These are phyloP conservation scores for Canna indica DNA, from an alignment of 176 grass and related monocot species.

Conservation along the genomic window DNA sequence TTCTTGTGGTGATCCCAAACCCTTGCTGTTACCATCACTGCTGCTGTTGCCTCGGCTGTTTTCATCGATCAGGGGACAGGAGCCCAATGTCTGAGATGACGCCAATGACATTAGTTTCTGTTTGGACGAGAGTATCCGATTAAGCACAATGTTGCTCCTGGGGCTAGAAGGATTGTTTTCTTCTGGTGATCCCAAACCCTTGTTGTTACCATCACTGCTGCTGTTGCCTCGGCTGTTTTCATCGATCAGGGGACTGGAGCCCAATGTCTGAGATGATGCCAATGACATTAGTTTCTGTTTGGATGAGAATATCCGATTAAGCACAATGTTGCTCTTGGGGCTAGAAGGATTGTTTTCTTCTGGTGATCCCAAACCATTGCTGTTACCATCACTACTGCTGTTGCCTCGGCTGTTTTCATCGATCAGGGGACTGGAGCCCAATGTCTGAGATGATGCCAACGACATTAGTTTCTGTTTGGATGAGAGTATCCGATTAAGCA, in stretches of 20 bases:
- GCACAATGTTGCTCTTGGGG: slow-evolving; percentile 34
- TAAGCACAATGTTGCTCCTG: slow-evolving; percentile 27
- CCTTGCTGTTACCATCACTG: slow-evolving; percentile 31
- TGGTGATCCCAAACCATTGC: slow-evolving; percentile 29
- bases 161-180: slow-evolving; percentile 83
- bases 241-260: slow-evolving; percentile 24
- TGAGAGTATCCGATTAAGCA: too few species aligned
- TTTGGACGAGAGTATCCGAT: too few species aligned
- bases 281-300: too few species aligned
- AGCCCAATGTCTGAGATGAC: slow-evolving; percentile 43
- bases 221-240: slow-evolving; percentile 19
- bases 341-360: slow-evolving; percentile 91
- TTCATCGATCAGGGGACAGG: slow-evolving; percentile 22
- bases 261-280: slow-evolving; percentile 44
- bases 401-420: slow-evolving; percentile 18
- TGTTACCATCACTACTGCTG: slow-evolving; percentile 28
- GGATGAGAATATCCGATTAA: too few species aligned
- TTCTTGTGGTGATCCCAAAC: slow-evolving; percentile 48
- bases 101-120: slow-evolving; percentile 1
- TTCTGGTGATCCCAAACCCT: slow-evolving; percentile 40
- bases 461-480: too few species aligned
- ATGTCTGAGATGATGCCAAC: slow-evolving; percentile 37
- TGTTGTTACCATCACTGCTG: slow-evolving; percentile 28
- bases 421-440: slow-evolving; percentile 28
- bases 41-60: slow-evolving; percentile 17